phyloP scores from a whole-genome alignment of 1,284 basidiomycete genomes.

The Tilletia caries region DNA sequence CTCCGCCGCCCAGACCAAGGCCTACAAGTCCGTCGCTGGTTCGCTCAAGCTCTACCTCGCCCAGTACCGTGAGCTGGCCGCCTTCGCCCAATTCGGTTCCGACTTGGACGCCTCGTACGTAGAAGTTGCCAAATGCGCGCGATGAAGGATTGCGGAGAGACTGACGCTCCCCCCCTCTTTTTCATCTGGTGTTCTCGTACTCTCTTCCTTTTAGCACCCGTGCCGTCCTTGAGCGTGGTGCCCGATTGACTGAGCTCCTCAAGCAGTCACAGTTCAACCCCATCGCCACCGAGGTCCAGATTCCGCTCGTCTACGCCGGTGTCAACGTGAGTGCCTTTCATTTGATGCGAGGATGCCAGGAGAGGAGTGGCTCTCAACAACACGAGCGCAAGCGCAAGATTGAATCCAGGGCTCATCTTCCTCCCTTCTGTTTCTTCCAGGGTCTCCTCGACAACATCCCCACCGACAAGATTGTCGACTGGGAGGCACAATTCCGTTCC shows the following conservation, averaged over 20 bases:
- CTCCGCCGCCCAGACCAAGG: conserved; percentile 91
- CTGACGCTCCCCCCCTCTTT: too few relatives aligned
- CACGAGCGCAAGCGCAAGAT: too few relatives aligned
- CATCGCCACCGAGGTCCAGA: conserved; percentile 82
- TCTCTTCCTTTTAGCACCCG: too few relatives aligned
- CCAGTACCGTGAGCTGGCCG: conserved; percentile 99
- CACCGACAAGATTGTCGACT: conserved; percentile 88
- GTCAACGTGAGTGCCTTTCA: conserved; percentile 95
- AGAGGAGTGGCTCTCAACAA: not conserved
- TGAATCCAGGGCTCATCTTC: too few relatives aligned
- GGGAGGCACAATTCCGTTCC: conserved; percentile 85
- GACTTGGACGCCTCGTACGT: conserved; percentile 98
- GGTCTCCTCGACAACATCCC: conserved; percentile 70
- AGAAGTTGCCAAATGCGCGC: too few relatives aligned
- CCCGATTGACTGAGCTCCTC: conserved; percentile 94
- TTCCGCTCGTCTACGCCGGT: conserved; percentile 98
- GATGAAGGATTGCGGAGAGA: too few relatives aligned
- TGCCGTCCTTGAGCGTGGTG: conserved; percentile 81
- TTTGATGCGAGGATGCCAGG: conserved; percentile 26
- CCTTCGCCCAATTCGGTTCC: conserved; percentile 99
- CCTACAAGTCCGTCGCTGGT: conserved; percentile 93
- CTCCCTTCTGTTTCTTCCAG: too few relatives aligned
- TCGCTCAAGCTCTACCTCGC: conserved; percentile 99
- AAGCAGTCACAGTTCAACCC: conserved; percentile 90
- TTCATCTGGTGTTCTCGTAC: too few relatives aligned